Conservation (phyloP, 2,329 filamentous ascomycete species). For the Pseudogymnoascus sp. region DNA sequence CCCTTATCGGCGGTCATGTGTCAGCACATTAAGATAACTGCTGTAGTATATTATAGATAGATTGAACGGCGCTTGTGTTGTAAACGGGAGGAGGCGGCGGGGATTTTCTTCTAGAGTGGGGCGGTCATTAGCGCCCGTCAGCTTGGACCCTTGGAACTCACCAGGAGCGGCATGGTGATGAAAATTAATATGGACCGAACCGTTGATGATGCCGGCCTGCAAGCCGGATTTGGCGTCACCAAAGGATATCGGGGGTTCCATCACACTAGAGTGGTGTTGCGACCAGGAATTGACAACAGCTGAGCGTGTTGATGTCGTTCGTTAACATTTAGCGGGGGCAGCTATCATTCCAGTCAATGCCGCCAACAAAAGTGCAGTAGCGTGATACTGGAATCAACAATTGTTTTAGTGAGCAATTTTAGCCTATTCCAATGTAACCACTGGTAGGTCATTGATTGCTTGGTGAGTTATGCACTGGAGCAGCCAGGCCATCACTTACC, state of each 20-base stretch:
- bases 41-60: too few relatives aligned
- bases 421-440: too few relatives aligned
- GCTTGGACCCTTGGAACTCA: constrained; percentile 14
- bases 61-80: constrained; percentile 17
- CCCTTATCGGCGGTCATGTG: too few relatives aligned
- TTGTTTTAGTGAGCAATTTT: too few relatives aligned
- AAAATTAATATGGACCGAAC: constrained; percentile 16
- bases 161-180: constrained; percentile 17
- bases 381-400: too few relatives aligned
- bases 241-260: constrained; percentile 18
- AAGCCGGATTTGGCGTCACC: constrained; percentile 15
- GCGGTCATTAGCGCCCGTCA: constrained; percentile 16
- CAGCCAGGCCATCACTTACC: too few relatives aligned
- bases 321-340: not conserved
- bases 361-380: too few relatives aligned
- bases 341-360: too few relatives aligned
- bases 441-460: too few relatives aligned
- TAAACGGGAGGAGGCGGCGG: constrained; percentile 10
- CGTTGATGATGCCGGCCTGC: constrained; percentile 18
- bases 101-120: constrained; percentile 6
- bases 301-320: constrained; percentile 14
- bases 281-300: constrained; percentile 13
- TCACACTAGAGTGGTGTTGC: constrained; percentile 13
- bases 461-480: too few relatives aligned
- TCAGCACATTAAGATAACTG: too few relatives aligned